These are phyloP conservation scores for Didymella segeticola DNA, from an alignment of 2,329 filamentous ascomycete species.

Conservation along the genomic window DNA sequence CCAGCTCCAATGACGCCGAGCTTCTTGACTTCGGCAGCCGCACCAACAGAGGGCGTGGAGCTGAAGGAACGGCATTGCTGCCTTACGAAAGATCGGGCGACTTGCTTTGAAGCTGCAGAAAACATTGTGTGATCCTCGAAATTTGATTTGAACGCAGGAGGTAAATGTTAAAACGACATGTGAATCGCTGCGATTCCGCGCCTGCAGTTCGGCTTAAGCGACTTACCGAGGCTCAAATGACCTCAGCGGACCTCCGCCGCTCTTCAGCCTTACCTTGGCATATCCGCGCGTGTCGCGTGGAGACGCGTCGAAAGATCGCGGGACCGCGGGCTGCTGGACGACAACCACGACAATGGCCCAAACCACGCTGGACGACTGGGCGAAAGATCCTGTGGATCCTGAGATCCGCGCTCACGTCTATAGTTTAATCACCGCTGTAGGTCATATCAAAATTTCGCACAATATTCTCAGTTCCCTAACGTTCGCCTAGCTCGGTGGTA, in stretches of 20 bases:
- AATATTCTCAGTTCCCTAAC: slow-evolving; percentile 17
- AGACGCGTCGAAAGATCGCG: slow-evolving; percentile 39
- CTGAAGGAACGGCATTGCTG: slow-evolving; percentile 66
- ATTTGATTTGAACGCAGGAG: not conserved
- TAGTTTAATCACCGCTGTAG: slow-evolving; percentile 89
- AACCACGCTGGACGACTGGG: slow-evolving; percentile 54
- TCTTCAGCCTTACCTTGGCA: slow-evolving; percentile 26
- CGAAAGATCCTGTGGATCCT: slow-evolving; percentile 71
- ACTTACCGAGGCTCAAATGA: slow-evolving; percentile 18
- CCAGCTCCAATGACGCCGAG: slow-evolving; percentile 93
- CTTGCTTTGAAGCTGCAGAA: slow-evolving; percentile 39
- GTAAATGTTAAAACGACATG: slow-evolving; percentile 21
- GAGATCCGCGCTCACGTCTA: slow-evolving; percentile 93
- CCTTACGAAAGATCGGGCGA: slow-evolving; percentile 27
- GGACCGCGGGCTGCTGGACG: slow-evolving; percentile 18
- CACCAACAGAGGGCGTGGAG: slow-evolving; percentile 64
- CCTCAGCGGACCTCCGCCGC: slow-evolving; percentile 13
- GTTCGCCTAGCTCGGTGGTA: slow-evolving; percentile 77
- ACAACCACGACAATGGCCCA: slow-evolving; percentile 46
- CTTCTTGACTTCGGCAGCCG: slow-evolving; percentile 77
- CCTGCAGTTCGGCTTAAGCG: slow-evolving; percentile 11
- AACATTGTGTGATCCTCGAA: slow-evolving; percentile 37
- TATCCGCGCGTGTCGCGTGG: slow-evolving; percentile 34
- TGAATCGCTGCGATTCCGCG: slow-evolving; percentile 17
- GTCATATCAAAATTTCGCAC: slow-evolving; percentile 36